A percentile compares a stretch with the other conserved stretches of the same genome.
Evolutionary conservation across 176 grass and related monocot species (phyloP).

Genomic region (Triticum dicoccoides): DNA sequence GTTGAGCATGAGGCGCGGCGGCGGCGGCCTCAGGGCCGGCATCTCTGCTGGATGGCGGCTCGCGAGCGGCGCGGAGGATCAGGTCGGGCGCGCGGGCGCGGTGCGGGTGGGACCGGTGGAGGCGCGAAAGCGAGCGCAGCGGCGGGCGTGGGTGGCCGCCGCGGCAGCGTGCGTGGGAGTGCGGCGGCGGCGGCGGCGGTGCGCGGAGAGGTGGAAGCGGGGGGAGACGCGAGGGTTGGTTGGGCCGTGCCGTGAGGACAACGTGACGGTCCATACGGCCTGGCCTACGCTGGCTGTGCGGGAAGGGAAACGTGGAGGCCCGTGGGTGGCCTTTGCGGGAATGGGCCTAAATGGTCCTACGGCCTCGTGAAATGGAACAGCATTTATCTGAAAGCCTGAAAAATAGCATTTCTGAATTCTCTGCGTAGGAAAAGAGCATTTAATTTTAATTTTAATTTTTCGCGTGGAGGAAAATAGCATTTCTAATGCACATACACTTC

Average conservation of each 20-base stretch:
- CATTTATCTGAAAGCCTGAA: too few species aligned
- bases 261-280: neutral
- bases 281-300: neutral
- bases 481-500: too few species aligned
- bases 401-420: too few species aligned
- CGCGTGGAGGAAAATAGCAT: too few species aligned
- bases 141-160: neutral
- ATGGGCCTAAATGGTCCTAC: too few species aligned
- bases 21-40: constrained; percentile 52
- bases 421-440: too few species aligned
- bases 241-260: neutral
- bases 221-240: too few species aligned
- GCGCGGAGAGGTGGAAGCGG: neutral
- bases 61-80: neutral
- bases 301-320: too few species aligned
- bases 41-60: constrained; percentile 16
- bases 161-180: neutral
- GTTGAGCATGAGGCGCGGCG: constrained; percentile 71
- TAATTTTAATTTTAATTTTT: too few species aligned
- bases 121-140: neutral
- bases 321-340: too few species aligned
- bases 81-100: neutral
- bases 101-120: neutral
- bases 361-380: too few species aligned
- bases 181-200: constrained; percentile 7